A percentile compares a stretch with the other conserved stretches of the same genome.
Conservation (phyloP, 129 eudicot genomes). For the Smallanthus sonchifolius region DNA sequence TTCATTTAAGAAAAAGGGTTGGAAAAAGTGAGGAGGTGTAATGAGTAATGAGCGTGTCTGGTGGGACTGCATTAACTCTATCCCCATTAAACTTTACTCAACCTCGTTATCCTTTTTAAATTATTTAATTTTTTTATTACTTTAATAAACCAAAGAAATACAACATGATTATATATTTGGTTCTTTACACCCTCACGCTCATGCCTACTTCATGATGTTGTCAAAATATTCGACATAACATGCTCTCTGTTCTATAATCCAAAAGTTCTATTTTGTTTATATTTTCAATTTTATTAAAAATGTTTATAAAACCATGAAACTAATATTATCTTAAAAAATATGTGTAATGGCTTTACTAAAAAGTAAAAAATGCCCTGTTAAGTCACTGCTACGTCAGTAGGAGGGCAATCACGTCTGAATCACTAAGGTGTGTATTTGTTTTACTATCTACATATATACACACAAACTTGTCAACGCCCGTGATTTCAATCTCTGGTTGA, state of each 20-base stretch:
- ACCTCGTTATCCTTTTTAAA: neutral
- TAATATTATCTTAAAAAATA: no score
- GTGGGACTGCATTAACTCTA: constrained; percentile 37
- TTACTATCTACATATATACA: no score
- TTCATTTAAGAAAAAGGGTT: constrained; percentile 16
- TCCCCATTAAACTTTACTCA: constrained; percentile 31
- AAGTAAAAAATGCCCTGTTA: no score
- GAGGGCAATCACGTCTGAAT: no score
- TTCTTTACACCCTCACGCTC: constrained; percentile 28
- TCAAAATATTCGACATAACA: constrained; percentile 34
- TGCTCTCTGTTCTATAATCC: constrained; percentile 4
- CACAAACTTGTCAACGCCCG: no score
- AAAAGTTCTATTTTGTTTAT: constrained; percentile 12
- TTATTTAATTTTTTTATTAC: neutral
- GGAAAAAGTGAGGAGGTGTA: constrained; percentile 26
- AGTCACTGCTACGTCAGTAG: no score
- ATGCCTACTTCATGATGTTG: constrained; percentile 32
- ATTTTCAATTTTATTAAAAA: neutral
- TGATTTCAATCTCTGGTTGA: no score
- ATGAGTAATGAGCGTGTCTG: constrained; percentile 38
- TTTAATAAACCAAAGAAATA: neutral
- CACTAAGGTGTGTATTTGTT: no score
- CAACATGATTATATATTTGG: constrained; percentile 17
- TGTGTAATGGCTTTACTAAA: no score
- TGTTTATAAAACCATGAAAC: no score